Evolutionary conservation across 2,329 filamentous ascomycete species (phyloP).

Genomic region (Berkeleyomyces rouxiae): DNA sequence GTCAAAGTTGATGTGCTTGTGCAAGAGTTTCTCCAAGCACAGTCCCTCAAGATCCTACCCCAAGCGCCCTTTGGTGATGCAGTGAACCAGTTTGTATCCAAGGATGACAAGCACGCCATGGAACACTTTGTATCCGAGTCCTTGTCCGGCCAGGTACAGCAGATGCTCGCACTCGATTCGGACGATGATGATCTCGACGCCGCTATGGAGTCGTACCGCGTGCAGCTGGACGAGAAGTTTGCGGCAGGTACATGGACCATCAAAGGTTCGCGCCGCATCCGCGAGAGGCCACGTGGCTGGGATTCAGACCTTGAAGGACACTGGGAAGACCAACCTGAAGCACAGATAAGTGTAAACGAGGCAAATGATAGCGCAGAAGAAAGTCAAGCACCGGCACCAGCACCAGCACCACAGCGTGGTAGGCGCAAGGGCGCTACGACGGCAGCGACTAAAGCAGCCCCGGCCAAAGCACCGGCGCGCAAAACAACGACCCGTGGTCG

Average conservation of each 20-base stretch:
- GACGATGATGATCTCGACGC: conserved; percentile 51
- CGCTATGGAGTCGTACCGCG: conserved; percentile 57
- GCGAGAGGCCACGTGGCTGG: conserved; percentile 57
- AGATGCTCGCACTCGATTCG: conserved; percentile 48
- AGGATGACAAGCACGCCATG: conserved; percentile 89
- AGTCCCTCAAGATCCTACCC: conserved; percentile 82
- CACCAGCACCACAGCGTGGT: background rate
- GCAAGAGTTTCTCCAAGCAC: conserved; percentile 67
- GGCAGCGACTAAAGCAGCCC: conserved; percentile 17
- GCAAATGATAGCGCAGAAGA: conserved; percentile 22
- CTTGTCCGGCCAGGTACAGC: conserved; percentile 51
- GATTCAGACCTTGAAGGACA: conserved; percentile 76
- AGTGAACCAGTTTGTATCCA: conserved; percentile 81
- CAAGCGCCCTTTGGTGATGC: conserved; percentile 88
- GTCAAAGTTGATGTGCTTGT: conserved; percentile 83
- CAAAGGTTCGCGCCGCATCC: conserved; percentile 25
- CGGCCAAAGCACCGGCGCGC: conserved; percentile 25
- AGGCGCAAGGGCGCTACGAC: conserved; percentile 6
- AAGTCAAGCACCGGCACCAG: conserved; percentile 19
- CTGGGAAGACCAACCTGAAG: conserved; percentile 68
- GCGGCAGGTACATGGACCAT: conserved; percentile 40
- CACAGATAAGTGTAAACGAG: conserved; percentile 30
- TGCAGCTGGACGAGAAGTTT: conserved; percentile 55
- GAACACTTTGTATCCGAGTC: conserved; percentile 61
- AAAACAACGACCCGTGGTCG: conserved; percentile 27